phyloP scores from a whole-genome alignment of 306 rosid species.

The Acacia confusa region DNA sequence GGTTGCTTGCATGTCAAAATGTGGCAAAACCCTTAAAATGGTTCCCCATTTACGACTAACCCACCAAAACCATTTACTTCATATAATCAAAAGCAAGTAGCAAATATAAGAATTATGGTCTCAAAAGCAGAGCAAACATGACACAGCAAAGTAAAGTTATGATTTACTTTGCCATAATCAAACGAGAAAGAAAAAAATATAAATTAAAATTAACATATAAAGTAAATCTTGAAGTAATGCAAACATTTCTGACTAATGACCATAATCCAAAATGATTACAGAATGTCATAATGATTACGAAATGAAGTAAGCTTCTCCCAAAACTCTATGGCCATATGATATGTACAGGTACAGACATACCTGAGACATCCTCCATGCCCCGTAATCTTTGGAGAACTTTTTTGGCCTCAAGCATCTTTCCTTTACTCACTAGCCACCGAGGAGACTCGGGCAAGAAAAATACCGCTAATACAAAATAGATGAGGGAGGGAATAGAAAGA shows the following conservation, averaged over 20 bases:
- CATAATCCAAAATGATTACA: not conserved
- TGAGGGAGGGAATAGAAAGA: slow-evolving; percentile 52
- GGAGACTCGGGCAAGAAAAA: slow-evolving; percentile 77
- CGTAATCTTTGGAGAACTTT: slow-evolving; percentile 60
- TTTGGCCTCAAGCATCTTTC: slow-evolving; percentile 60
- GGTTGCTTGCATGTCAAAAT: not conserved
- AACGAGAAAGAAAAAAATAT: not conserved
- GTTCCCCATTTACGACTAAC: too few species aligned
- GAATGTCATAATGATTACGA: not conserved
- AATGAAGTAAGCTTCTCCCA: not conserved
- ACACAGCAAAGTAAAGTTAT: not conserved
- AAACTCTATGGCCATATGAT: not conserved
- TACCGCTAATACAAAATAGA: slow-evolving; percentile 47
- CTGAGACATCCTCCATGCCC: slow-evolving; percentile 84
- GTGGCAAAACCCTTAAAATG: too few species aligned
- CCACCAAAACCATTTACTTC: too few species aligned
- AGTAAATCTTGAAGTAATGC: not conserved
- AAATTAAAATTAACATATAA: not conserved
- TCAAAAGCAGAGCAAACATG: not conserved
- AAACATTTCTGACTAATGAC: not conserved
- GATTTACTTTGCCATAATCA: not conserved
- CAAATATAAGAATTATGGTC: not conserved
- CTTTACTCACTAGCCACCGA: slow-evolving; percentile 73
- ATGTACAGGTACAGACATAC: slow-evolving; percentile 35
- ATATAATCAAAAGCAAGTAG: not conserved